Percentiles rank a stretch among this genome's conserved stretches.
Conservation (phyloP, 768 basidiomycete species). For the Floccularia luteovirens region DNA sequence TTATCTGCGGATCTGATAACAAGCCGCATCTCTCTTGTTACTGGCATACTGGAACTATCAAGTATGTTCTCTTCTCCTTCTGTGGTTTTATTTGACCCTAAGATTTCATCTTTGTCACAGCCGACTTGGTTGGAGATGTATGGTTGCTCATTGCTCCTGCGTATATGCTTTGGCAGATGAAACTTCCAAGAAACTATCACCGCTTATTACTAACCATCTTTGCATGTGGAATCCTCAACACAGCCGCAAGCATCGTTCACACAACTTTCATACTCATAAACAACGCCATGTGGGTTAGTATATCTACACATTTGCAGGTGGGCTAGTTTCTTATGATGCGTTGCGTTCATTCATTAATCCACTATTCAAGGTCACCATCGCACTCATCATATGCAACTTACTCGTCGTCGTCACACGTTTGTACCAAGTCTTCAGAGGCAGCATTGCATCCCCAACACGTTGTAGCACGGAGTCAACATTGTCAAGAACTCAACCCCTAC, state of each 20-base stretch:
- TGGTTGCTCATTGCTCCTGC: slow-evolving; percentile 15
- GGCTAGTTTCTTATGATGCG: not conserved
- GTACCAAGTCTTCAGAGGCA: slow-evolving; percentile 8
- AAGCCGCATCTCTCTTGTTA: slow-evolving; percentile 1
- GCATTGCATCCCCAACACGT: not conserved
- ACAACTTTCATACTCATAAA: slow-evolving; percentile 8
- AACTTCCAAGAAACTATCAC: slow-evolving; percentile 10
- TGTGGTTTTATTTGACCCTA: not conserved
- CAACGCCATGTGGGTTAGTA: slow-evolving; percentile 1
- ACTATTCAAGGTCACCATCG: slow-evolving; percentile 1
- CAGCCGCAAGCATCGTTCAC: slow-evolving; percentile 11
- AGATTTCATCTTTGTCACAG: slow-evolving; percentile 7
- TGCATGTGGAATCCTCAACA: slow-evolving; percentile 11
- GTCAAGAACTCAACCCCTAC: no score
- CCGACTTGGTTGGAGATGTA: slow-evolving; percentile 12
- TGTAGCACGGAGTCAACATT: not conserved
- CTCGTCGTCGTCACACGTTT: slow-evolving; percentile 17
- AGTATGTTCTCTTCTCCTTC: slow-evolving; percentile 2
- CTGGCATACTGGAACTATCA: slow-evolving; percentile 2
- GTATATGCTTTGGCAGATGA: slow-evolving; percentile 15
- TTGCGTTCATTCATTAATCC: not conserved
- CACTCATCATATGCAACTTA: slow-evolving; percentile 13
- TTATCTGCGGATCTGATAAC: not conserved
- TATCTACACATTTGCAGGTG: slow-evolving; percentile 12
- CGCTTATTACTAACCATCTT: slow-evolving; percentile 16